phyloP scores from a whole-genome alignment of 116 monocot genomes.

The Trichopus zeylanicus region DNA sequence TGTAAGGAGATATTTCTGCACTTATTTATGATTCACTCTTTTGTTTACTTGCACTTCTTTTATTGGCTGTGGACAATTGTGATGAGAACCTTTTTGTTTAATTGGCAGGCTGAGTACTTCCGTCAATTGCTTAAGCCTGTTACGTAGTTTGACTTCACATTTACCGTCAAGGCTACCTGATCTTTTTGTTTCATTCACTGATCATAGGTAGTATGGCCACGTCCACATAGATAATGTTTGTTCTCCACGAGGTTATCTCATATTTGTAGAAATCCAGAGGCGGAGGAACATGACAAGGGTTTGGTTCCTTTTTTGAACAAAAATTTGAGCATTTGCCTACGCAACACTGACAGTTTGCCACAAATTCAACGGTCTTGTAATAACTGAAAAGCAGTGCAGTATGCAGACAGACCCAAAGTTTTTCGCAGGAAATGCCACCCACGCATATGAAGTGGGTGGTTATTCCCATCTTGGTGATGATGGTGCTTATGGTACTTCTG shows the following conservation, averaged over 20 bases:
- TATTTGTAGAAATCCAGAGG: background rate
- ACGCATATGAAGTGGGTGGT: slow-evolving; percentile 15
- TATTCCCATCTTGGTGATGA: slow-evolving; percentile 13
- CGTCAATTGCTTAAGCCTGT: slow-evolving; percentile 76
- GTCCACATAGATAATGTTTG: background rate
- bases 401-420: slow-evolving; percentile 53
- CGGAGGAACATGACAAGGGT: too few relatives aligned
- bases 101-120: slow-evolving; percentile 58
- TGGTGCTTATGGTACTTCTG: slow-evolving; percentile 13
- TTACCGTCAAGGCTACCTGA: background rate
- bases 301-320: background rate
- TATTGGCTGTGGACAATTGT: too few relatives aligned
- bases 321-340: background rate
- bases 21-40: background rate
- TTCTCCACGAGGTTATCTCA: too few relatives aligned
- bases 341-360: background rate
- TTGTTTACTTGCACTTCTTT: too few relatives aligned
- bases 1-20: too few relatives aligned
- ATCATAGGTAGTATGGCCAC: background rate
- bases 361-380: background rate
- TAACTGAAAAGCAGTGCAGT: background rate
- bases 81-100: background rate
- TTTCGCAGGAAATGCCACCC: slow-evolving; percentile 10
- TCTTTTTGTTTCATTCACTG: background rate
- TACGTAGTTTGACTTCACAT: slow-evolving; percentile 41